These are phyloP conservation scores for Xylariales sp. DNA, from an alignment of 2,329 filamentous ascomycete species.

Conservation along the genomic window DNA sequence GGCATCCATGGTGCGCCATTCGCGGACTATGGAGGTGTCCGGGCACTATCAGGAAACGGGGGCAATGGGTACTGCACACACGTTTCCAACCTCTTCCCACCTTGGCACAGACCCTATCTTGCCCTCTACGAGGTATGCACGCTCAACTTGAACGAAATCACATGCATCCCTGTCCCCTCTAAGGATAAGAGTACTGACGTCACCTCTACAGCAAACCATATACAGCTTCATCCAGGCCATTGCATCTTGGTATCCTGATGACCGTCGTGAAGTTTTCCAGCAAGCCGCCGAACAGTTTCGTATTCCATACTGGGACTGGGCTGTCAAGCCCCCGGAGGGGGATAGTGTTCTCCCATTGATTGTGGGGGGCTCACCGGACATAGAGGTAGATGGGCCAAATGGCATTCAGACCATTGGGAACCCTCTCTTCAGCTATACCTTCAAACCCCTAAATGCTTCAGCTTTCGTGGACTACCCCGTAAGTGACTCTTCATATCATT, in stretches of 20 bases:
- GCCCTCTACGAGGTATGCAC: constrained; percentile 52
- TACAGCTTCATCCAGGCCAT: constrained; percentile 29
- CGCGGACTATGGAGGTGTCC: constrained; percentile 47
- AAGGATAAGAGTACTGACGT: too few relatives aligned
- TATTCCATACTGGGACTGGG: constrained; percentile 59
- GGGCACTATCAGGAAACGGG: constrained; percentile 44
- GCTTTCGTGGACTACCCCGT: constrained; percentile 59
- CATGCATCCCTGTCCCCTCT: too few relatives aligned
- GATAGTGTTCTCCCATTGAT: constrained; percentile 44
- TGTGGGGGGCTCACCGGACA: constrained; percentile 35
- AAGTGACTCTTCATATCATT: constrained; percentile 25
- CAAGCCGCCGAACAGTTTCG: constrained; percentile 47
- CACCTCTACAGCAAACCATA: constrained; percentile 40
- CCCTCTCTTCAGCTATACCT: constrained; percentile 56
- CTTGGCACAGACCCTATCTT: constrained; percentile 82
- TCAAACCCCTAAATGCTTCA: constrained; percentile 53
- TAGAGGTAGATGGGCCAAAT: constrained; percentile 52
- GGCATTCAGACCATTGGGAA: constrained; percentile 54
- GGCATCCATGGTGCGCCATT: constrained; percentile 78
- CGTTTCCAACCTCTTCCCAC: constrained; percentile 67
- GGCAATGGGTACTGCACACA: constrained; percentile 73
- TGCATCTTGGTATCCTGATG: constrained; percentile 32
- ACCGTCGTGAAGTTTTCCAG: constrained; percentile 44
- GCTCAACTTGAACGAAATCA: too few relatives aligned
- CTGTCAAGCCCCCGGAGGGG: constrained; percentile 41